Evolutionary conservation across 345 rosid genomes (phyloP), one percentile per base, ranked within the genome.

Genomic region (Moricandia moricandioides): DNA sequence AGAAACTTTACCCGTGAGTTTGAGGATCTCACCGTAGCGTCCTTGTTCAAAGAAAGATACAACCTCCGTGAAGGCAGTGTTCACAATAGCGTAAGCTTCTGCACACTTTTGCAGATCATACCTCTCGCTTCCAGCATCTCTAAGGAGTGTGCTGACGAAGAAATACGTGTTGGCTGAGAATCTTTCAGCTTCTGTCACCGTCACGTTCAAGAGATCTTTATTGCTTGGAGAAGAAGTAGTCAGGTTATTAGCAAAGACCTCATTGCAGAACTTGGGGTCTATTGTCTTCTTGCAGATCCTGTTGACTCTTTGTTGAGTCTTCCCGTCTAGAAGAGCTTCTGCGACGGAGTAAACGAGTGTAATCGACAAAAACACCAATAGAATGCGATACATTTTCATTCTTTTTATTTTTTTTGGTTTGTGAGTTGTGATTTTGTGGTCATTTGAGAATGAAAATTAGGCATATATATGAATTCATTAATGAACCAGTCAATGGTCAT

Each of bases 91-190:
- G 69, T 78, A 78, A 72, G 77, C 77, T 1, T 52, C 73, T 0
- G 81, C 81, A 5, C 81, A 78, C 77, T 9, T 61, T 14, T 78
- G 81, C 45, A 72, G 73, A 13, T 6, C 1, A 2, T 21, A 2
- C 45, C 29, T 78, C 69, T 78, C 81, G 47, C 65, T 73, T 60
- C 81, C 77, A 4, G 69, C 77, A 37, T 78, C 40, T 10, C 73
- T 66, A 52, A 78, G 77, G 55, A 78, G 77, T 4, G 62, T 59
- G 51, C 65, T 51, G 69, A 78, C 66, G 81, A 66, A 78, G 69
- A 78, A 78, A 52, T 58, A 26, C 0, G 77, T 66, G 11, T 66
- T 72, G 4, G 55, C 69, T 0, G 76, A 51, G 64, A 51, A 17
- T n/a, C 49, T 72, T 51, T 66, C 59, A 27, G 73, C 72, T 59